Conservation (phyloP, 768 basidiomycete genomes). For the Boletales sp. region DNA sequence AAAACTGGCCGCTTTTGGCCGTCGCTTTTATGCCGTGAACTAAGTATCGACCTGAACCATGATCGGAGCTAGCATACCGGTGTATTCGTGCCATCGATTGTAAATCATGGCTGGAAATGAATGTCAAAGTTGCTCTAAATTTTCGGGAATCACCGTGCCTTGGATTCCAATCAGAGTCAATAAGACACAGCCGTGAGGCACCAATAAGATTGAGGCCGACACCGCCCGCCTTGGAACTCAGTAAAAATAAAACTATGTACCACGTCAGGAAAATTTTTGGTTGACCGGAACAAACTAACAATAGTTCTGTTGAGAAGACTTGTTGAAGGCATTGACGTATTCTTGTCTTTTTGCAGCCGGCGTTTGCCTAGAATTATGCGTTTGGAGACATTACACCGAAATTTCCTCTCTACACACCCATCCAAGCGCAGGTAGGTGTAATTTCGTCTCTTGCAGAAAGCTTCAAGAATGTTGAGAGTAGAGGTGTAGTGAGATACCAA, state of each 20-base stretch:
- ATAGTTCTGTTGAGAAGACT: conserved; percentile 60
- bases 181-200: conserved; percentile 79
- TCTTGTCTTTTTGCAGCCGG: conserved; percentile 76
- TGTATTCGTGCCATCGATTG: conserved; percentile 98
- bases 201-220: conserved; percentile 93
- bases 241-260: conserved; percentile 73
- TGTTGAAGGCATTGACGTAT: conserved; percentile 87
- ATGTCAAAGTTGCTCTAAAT: neutral
- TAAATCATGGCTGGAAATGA: conserved; percentile 65
- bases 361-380: conserved; percentile 53
- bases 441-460: conserved; percentile 68
- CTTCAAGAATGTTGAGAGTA: conserved; percentile 89
- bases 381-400: neutral
- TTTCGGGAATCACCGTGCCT: conserved; percentile 41
- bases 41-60: conserved; percentile 1
- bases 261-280: conserved; percentile 1
- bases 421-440: conserved; percentile 87
- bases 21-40: conserved; percentile 51
- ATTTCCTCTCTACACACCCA: conserved; percentile 46
- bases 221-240: conserved; percentile 95
- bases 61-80: conserved; percentile 45
- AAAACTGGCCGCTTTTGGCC: conserved; percentile 90
- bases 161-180: conserved; percentile 95
- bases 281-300: conserved; percentile 44
- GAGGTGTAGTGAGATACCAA: conserved; percentile 96